Evolutionary conservation across 1,284 basidiomycete genomes (phyloP), one percentile per base, ranked within the genome.

Genomic region (Caloboletus inedulis): DNA sequence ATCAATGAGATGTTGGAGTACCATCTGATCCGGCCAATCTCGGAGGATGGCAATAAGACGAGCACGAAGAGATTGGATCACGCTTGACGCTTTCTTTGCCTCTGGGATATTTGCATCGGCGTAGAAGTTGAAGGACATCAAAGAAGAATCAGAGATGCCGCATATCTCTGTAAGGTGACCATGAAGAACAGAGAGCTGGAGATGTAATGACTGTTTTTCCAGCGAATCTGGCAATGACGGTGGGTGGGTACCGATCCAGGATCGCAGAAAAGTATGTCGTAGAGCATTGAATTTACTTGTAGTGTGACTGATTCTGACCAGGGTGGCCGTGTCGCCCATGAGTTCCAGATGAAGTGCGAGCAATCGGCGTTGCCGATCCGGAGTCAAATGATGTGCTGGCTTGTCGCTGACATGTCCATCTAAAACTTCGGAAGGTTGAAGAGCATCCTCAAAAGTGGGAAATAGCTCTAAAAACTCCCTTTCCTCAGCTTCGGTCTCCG

Each of bases 1-100:
- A 51, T 83, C 82, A 25, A 78, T 75, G 42, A 99, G 80, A 69
- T 98, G 88, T 50, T 89, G 89, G 30, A 98, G 77, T 6, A 98
- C 93, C 87, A 96, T 94, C 69, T 99, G 97, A 59, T 99, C 97
- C 0, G 97, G 96, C 94, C 94, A 98, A 59, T 94, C 88, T 54
- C 75, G 71, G 35, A 90, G 79, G 21, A 98, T 77, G 1, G 47
- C 52, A 18, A 74, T 62, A 21, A 97, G 74, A 3, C 85, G 80
- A 2, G 59, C 53, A 39, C 76, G 72, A 31, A 96, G 73, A 1
- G 74, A 65, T 12, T 69, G 62, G 3, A 95, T 67, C 18, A 87
- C 62, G 0, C 65, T 67, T 8, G 80, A 72, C 0, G 79, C 87
- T 64, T 82, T 89, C 55, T 76, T 79, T 14, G 84, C 76, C 69